Evolutionary conservation across 192 early-diverging fungal species (phyloP).

Genomic region (Coemansia sp.): DNA sequence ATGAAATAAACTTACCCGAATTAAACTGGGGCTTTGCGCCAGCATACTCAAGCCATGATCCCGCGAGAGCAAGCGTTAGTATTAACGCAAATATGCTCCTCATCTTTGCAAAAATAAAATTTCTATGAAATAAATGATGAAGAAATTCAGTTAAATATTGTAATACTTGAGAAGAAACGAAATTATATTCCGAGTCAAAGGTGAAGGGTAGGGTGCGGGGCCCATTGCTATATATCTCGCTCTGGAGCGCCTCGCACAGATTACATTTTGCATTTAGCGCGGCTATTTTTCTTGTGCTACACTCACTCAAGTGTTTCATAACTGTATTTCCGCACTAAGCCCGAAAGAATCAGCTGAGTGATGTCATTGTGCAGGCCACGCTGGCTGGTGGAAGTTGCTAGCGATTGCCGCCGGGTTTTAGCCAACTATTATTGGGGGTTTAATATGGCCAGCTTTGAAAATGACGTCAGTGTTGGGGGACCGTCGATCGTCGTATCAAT

Average conservation of each 20-base stretch:
- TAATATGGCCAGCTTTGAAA: neutral
- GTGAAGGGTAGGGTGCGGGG: neutral
- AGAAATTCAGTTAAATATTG: neutral
- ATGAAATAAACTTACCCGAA: slow-evolving; percentile 18
- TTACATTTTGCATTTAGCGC: neutral
- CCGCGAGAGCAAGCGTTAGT: neutral
- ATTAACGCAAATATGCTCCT: neutral
- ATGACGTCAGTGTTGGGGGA: neutral
- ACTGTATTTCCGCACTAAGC: neutral
- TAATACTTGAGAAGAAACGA: neutral
- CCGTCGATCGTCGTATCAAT: neutral
- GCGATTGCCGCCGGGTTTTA: neutral
- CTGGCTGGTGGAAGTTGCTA: neutral
- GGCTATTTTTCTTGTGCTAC: slow-evolving; percentile 2
- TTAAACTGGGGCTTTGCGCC: slow-evolving; percentile 24
- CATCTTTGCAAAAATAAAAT: neutral
- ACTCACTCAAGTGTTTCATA: neutral
- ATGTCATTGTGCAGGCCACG: neutral
- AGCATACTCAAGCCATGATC: neutral
- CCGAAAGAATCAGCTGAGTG: neutral
- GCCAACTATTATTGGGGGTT: neutral
- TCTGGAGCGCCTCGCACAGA: slow-evolving; percentile 1
- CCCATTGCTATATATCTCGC: neutral
- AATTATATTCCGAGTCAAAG: neutral
- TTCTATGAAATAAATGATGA: neutral